These are phyloP conservation scores for Penstemon eatonii DNA, from an alignment of 257 asterid genomes.

Conservation along the genomic window DNA sequence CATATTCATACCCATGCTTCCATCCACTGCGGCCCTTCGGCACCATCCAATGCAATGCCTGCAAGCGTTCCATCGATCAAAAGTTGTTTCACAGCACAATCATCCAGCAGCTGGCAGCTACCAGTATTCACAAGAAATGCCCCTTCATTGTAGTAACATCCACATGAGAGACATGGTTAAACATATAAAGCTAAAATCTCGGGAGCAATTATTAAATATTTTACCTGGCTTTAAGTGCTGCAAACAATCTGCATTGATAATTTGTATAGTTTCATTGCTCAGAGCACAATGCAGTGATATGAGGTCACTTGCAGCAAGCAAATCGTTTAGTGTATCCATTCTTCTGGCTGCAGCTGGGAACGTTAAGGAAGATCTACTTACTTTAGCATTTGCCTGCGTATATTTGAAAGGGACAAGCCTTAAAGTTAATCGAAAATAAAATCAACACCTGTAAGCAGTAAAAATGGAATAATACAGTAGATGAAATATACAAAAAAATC, in stretches of 20 bases:
- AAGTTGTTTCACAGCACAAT: slow-evolving; percentile 98
- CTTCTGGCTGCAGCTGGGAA: slow-evolving; percentile 96
- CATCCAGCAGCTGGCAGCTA: slow-evolving; percentile 96
- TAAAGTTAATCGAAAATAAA: not conserved
- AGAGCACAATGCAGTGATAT: slow-evolving; percentile 91
- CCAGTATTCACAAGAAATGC: slow-evolving; percentile 99
- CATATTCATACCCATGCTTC: slow-evolving; percentile 99
- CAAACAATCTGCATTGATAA: slow-evolving; percentile 83
- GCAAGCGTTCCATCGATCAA: slow-evolving; percentile 94
- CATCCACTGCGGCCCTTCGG: slow-evolving; percentile 99
- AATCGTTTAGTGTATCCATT: slow-evolving; percentile 98
- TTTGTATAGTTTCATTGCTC: slow-evolving; percentile 84
- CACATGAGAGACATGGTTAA: slow-evolving; percentile 29
- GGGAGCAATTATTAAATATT: slow-evolving; percentile 18
- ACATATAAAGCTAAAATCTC: slow-evolving; percentile 14
- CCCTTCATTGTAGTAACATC: slow-evolving; percentile 56
- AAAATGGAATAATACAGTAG: not conserved
- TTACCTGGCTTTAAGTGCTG: slow-evolving; percentile 95
- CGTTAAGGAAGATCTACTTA: slow-evolving; percentile 56
- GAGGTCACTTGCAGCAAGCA: slow-evolving; percentile 98
- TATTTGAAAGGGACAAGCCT: slow-evolving; percentile 14
- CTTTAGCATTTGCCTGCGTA: slow-evolving; percentile 63
- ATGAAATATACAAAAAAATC: not conserved
- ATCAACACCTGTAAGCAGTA: not conserved
- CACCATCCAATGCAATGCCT: slow-evolving; percentile 99